These are phyloP conservation scores for Trichoderma virens DNA, from an alignment of 495 filamentous ascomycete genomes.

Conservation along the genomic window DNA sequence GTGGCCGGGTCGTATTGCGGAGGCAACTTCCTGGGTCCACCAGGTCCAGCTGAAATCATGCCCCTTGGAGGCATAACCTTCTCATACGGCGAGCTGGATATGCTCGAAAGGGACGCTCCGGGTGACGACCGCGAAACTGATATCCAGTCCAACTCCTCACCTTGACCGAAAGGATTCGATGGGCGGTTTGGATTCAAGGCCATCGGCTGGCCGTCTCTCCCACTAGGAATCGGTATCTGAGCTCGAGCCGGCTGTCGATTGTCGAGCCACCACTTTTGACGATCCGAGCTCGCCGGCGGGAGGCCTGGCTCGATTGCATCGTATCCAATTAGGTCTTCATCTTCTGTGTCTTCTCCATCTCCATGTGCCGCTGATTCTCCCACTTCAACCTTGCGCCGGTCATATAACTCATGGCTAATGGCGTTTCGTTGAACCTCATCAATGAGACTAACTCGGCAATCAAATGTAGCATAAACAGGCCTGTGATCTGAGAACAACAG, in stretches of 20 bases:
- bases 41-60: conserved; percentile 29
- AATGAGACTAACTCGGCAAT: conserved; percentile 70
- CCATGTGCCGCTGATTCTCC: conserved; percentile 33
- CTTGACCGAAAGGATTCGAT: conserved; percentile 70
- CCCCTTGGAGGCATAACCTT: conserved; percentile 33
- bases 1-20: conserved; percentile 45
- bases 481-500: conserved; percentile 88
- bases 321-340: conserved; percentile 67
- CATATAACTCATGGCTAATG: conserved; percentile 65
- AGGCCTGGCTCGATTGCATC: conserved; percentile 70
- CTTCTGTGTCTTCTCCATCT: conserved; percentile 51
- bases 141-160: conserved; percentile 73
- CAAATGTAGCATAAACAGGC: conserved; percentile 83
- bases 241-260: conserved; percentile 74
- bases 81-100: conserved; percentile 39
- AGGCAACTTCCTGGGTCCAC: conserved; percentile 40
- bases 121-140: conserved; percentile 44
- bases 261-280: conserved; percentile 90
- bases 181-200: conserved; percentile 64
- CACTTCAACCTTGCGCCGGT: conserved; percentile 54
- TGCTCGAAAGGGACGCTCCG: conserved; percentile 35
- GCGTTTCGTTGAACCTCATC: conserved; percentile 63
- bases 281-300: conserved; percentile 84
- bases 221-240: conserved; percentile 52
- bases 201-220: conserved; percentile 34